These are phyloP conservation scores for Leccinum barrowsii DNA, from an alignment of 768 basidiomycete genomes.

Conservation along the genomic window DNA sequence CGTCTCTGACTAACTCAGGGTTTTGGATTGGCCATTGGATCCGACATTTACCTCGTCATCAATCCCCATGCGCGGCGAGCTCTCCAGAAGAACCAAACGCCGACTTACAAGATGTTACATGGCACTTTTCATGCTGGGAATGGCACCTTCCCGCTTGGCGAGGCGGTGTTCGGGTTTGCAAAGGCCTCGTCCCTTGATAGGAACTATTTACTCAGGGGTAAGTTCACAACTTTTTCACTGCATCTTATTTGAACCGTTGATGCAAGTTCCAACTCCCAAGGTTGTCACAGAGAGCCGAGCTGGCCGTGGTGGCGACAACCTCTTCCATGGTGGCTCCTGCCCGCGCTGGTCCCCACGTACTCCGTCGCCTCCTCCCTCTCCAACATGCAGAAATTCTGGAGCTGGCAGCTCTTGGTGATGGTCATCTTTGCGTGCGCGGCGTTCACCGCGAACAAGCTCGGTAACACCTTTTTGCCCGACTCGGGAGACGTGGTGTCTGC, in stretches of 20 bases:
- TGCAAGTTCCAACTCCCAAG: slow-evolving; percentile 31
- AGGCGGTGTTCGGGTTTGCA: slow-evolving; percentile 48
- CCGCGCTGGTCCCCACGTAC: slow-evolving; percentile 74
- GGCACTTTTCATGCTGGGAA: slow-evolving; percentile 52
- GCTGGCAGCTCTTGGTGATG: slow-evolving; percentile 75
- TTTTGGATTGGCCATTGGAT: slow-evolving; percentile 80
- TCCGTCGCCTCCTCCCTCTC: slow-evolving; percentile 70
- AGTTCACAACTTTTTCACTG: not conserved
- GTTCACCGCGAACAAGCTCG: slow-evolving; percentile 65
- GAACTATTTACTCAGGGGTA: slow-evolving; percentile 32
- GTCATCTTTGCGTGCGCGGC: slow-evolving; percentile 76
- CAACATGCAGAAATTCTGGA: slow-evolving; percentile 70
- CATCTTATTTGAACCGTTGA: not conserved
- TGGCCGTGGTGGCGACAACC: slow-evolving; percentile 80
- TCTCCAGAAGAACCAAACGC: slow-evolving; percentile 29
- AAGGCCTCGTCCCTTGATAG: slow-evolving; percentile 31
- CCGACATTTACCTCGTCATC: slow-evolving; percentile 73
- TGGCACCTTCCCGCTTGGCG: slow-evolving; percentile 38
- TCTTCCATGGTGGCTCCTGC: slow-evolving; percentile 79
- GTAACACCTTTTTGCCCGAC: slow-evolving; percentile 58
- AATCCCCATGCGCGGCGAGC: slow-evolving; percentile 51
- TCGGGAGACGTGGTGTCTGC: slow-evolving; percentile 74
- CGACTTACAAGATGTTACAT: slow-evolving; percentile 46
- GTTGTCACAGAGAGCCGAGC: slow-evolving; percentile 67
- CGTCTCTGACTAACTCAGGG: slow-evolving; percentile 44